Evolutionary conservation across 768 basidiomycete species (phyloP).

Genomic region (Auriscalpium microsporum): DNA sequence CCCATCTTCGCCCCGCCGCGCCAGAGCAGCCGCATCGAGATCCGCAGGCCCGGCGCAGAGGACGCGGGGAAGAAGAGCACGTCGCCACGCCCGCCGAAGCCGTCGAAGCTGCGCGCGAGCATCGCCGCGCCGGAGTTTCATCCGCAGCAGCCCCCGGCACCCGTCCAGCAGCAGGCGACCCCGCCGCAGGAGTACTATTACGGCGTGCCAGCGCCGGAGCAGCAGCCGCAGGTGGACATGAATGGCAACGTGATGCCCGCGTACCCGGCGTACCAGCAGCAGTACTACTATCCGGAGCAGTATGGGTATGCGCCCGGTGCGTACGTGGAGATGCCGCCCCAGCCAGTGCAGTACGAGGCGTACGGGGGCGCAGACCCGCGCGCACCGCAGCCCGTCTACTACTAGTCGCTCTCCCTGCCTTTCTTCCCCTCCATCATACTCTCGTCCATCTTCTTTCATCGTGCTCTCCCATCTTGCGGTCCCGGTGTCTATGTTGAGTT

Average conservation of each 20-base stretch:
- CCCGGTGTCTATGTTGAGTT: too few relatives aligned
- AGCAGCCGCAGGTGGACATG: constrained; percentile 23
- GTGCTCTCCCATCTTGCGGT: too few relatives aligned
- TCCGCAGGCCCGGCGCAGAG: constrained; percentile 48
- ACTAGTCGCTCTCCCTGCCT: constrained; percentile 29
- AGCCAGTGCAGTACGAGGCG: constrained; percentile 57
- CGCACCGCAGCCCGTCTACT: constrained; percentile 48
- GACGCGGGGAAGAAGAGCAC: constrained; percentile 21
- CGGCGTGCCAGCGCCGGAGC: neutral
- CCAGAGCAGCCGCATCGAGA: constrained; percentile 63
- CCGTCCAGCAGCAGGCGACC: constrained; percentile 1
- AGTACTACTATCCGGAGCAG: constrained; percentile 65
- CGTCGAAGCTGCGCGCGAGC: constrained; percentile 39
- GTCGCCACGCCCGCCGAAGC: constrained; percentile 21
- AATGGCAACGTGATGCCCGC: constrained; percentile 32
- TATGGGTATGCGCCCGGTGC: constrained; percentile 46
- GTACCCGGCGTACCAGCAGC: constrained; percentile 52
- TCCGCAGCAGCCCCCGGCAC: neutral
- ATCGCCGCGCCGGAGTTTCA: constrained; percentile 4
- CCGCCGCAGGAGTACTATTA: constrained; percentile 20
- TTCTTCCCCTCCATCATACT: too few relatives aligned
- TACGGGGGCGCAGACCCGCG: constrained; percentile 41
- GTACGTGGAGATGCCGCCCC: constrained; percentile 64
- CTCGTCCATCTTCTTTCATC: too few relatives aligned
- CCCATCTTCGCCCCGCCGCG: constrained; percentile 73